Evolutionary conservation across 306 rosid species (phyloP).

Genomic region (Hylodesmum podocarpum): DNA sequence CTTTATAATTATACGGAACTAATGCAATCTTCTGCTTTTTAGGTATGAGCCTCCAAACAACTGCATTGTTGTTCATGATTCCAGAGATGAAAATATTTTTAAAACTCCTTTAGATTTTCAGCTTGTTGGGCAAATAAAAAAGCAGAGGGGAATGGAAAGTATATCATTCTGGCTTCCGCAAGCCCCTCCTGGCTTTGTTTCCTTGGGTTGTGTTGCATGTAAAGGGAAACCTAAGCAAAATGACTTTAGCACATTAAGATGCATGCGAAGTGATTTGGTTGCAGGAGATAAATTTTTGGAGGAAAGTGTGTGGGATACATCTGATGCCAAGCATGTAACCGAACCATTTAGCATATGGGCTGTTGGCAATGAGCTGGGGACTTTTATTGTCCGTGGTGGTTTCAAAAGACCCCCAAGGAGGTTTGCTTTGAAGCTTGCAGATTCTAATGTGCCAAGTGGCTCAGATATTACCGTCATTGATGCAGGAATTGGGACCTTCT

Average conservation of each 20-base stretch:
- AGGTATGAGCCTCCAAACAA: constrained; percentile 95
- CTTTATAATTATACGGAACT: constrained; percentile 12
- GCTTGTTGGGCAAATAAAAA: constrained; percentile 80
- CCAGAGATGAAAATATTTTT: constrained; percentile 63
- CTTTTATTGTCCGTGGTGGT: constrained; percentile 81
- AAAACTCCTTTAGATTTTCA: constrained; percentile 81
- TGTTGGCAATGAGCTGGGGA: constrained; percentile 83
- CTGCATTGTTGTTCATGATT: constrained; percentile 77
- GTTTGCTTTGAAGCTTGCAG: constrained; percentile 84
- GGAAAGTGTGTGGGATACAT: constrained; percentile 90
- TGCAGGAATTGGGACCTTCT: constrained; percentile 82
- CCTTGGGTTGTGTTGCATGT: constrained; percentile 85
- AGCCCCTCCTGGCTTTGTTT: constrained; percentile 92
- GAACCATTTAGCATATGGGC: constrained; percentile 86
- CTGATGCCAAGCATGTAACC: constrained; percentile 60
- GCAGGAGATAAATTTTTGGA: constrained; percentile 82
- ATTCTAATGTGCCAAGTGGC: constrained; percentile 60
- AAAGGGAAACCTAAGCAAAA: constrained; percentile 75
- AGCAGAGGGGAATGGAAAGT: constrained; percentile 80
- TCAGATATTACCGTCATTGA: constrained; percentile 74
- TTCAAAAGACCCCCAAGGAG: constrained; percentile 90
- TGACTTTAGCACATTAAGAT: constrained; percentile 71
- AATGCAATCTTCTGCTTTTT: constrained; percentile 20
- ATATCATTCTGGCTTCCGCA: constrained; percentile 94
- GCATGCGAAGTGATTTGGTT: constrained; percentile 88